phyloP scores from a whole-genome alignment of 163 green algal genomes.

The Trebouxiophyceae sp. region DNA sequence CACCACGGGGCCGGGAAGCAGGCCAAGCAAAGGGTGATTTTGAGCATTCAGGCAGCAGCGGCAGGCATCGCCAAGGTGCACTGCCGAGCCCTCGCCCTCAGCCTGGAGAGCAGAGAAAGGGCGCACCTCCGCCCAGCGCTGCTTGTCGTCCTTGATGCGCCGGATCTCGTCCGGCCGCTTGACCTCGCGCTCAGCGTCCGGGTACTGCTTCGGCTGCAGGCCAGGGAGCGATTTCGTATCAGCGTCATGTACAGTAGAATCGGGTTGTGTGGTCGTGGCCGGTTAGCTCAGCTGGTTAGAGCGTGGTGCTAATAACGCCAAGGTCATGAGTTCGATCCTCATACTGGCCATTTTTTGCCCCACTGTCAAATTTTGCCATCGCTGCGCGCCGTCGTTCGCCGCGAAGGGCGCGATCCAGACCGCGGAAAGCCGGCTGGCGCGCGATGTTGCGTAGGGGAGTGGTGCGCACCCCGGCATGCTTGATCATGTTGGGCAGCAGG shows the following conservation, averaged over 20 bases:
- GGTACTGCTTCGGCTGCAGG: slow-evolving; percentile 36
- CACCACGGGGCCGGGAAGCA: too few relatives aligned
- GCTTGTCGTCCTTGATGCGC: slow-evolving; percentile 14
- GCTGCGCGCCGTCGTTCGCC: too few relatives aligned
- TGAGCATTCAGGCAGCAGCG: too few relatives aligned
- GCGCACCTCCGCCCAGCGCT: slow-evolving; percentile 12
- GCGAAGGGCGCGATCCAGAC: too few relatives aligned
- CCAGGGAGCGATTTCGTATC: too few relatives aligned
- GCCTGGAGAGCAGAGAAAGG: too few relatives aligned
- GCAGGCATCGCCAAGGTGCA: too few relatives aligned
- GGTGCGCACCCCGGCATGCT: background rate
- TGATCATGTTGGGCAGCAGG: background rate
- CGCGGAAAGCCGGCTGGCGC: too few relatives aligned
- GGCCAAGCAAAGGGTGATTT: too few relatives aligned
- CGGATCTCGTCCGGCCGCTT: slow-evolving; percentile 33
- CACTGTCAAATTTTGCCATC: too few relatives aligned
- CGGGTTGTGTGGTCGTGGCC: background rate
- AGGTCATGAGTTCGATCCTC: slow-evolving; percentile 17
- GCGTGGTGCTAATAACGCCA: slow-evolving; percentile 24
- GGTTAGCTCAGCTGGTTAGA: slow-evolving; percentile 24
- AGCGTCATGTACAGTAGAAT: background rate
- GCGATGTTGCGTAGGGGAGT: background rate
- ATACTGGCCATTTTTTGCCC: slow-evolving; percentile 15
- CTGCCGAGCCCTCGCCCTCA: too few relatives aligned
- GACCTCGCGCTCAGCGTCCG: slow-evolving; percentile 46